Base-by-base conservation (phyloP, 306 rosid genomes). In the Rubus parviflorus region DNA sequence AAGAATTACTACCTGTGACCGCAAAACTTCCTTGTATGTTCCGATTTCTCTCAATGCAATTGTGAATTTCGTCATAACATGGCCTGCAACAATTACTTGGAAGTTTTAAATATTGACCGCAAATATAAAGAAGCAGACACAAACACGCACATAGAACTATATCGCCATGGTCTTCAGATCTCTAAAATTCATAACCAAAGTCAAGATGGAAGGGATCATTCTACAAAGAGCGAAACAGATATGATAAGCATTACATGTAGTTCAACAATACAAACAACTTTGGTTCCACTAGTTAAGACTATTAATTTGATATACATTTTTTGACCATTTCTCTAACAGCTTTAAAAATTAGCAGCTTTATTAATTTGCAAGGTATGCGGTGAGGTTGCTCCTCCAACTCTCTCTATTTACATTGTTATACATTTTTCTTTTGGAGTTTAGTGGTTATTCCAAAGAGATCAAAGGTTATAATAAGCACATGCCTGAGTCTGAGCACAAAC, bases 41-140 rank as follows among this genome's bases (percentile, higher is more conserved):
- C 93, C 97, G 8, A 92, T 92, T 88, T 95, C 97, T 85, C 97
- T 88, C 61, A 95, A 81, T 19, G 97, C 98, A 82, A 88, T 88
- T 42, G 98, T 89, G 48, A 92, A 95, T 85, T 90, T 95, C 83
- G 92, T 90, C 93, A 95, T 88, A 83, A 87, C 89, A 69, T 92
- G 95, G 68, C 97, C 98, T 95, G 80, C 79, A 73, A 72, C 74
- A 37, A 65, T 51, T 13, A 25, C 22, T 68, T 51, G 53, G 52
- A 70, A 41, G 35, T 75, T 51, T 19, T 25, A 13, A 49, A 43
- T 14, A 16, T 42, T 7, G 56, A 62, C 13, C 68, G 77, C 8
- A 17, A 85, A 70, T 20, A 23, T 35, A 49, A 64, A 73, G 81
- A 67, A 57, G 49, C 38, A 74, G 19, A 61, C 23, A 43, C 75